These are phyloP conservation scores for Dalbergia cultrata DNA, from an alignment of 306 rosid genomes.

Conservation along the genomic window DNA sequence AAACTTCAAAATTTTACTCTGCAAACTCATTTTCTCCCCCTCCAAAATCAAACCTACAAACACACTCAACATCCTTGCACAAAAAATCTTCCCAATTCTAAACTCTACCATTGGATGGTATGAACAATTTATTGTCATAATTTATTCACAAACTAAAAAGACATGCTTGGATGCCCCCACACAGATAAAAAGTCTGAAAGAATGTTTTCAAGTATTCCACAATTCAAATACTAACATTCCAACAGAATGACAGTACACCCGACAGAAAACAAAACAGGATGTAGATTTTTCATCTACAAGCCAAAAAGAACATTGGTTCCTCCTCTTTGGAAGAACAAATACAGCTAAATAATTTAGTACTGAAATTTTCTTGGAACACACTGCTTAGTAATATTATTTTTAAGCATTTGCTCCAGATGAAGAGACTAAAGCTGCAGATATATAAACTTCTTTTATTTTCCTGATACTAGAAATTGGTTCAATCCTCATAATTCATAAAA, in stretches of 20 bases:
- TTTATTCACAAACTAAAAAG: not conserved
- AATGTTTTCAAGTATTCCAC: not conserved
- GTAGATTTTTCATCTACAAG: slow-evolving; percentile 3
- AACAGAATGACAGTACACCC: slow-evolving; percentile 4
- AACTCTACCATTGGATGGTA: not conserved
- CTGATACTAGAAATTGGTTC: not conserved
- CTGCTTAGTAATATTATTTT: slow-evolving; percentile 3
- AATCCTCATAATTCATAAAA: slow-evolving; percentile 14
- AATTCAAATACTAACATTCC: not conserved
- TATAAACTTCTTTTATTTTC: not conserved
- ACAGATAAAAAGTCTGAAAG: not conserved
- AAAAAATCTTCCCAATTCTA: not conserved
- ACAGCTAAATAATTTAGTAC: slow-evolving; percentile 9
- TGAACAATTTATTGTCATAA: not conserved
- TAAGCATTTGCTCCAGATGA: slow-evolving; percentile 11
- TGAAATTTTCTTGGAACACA: slow-evolving; percentile 18
- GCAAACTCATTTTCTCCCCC: too few relatives aligned
- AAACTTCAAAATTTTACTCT: too few relatives aligned
- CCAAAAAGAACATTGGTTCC: slow-evolving; percentile 8
- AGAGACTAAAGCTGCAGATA: slow-evolving; percentile 1
- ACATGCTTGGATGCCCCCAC: slow-evolving; percentile 2
- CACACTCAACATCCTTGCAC: not conserved
- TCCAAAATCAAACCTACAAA: too few relatives aligned
- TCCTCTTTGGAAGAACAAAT: not conserved
- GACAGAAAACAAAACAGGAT: not conserved